Base-by-base conservation (phyloP, 129 eudicot species). In the Chrysanthemum lavandulifolium region DNA sequence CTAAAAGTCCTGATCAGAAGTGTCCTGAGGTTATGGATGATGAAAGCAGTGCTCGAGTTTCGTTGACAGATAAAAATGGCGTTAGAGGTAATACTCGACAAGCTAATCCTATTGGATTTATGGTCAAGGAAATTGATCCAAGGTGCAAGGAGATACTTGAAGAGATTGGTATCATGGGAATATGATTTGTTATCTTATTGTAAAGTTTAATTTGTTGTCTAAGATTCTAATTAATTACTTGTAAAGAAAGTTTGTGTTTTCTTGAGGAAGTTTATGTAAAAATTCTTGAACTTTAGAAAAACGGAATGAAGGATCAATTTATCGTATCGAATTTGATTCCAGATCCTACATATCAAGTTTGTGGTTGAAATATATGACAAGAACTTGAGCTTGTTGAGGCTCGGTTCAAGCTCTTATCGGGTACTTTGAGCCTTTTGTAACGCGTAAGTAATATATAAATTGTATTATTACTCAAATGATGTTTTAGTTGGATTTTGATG, bases 41-140 rank as follows among this genome's bases (percentile, higher is more conserved):
- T 0, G 71, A 75, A 48, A 79, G 69, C 49, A 68, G 8, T 5
- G 74, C 89, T 43, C 65, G 81, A 58, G 75, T 88, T 65, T 67
- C 61, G 15, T 61, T 74, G 71, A 65, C 84, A 2, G 68, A 61
- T 10, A 82, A 85, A 68, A 71, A 69, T 6, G 94, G 94, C 5
- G 79, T 85, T 13, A 54, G 72, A 72, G 55, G 69, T 12, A 63
- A 36, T 10, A 49, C 19, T 36, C 79, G 94, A 0, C 25, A 0
- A 53, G 88, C 81, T 18, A 85, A 85, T 74, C 79, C 90, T 55
- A 62, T 87, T 2, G 93, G 93, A 0, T 84, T 82, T 71, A 73
- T 79, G 87, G 71, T 71, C 1, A 70, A 79, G 61, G 61, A 68
- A 1, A 63, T 85, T 16, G 75, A 51, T 16, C 69, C 83, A 1